Conservation (phyloP, 1,284 basidiomycete species). For the Cryptococcus maquisensis region DNA sequence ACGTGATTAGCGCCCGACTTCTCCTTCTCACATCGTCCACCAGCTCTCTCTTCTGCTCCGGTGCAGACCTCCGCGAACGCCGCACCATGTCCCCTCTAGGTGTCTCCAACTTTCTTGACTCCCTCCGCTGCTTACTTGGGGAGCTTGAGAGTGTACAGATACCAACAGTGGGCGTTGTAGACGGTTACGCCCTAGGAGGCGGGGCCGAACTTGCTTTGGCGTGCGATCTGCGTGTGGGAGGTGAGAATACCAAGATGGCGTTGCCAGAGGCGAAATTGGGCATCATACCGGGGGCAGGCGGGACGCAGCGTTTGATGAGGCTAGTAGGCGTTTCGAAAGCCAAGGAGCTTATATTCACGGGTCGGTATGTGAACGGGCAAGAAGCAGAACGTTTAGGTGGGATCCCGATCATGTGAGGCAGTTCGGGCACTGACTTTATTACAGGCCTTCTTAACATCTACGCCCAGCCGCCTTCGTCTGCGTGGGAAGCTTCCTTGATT, state of each 20-base stretch:
- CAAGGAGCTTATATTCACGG: conserved; percentile 83
- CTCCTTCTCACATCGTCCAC: conserved; percentile 73
- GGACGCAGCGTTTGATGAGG: conserved; percentile 79
- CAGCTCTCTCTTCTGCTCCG: conserved; percentile 79
- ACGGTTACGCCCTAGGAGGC: conserved; percentile 87
- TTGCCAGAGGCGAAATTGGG: conserved; percentile 79
- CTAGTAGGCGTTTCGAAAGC: conserved; percentile 75
- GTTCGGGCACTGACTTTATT: neutral
- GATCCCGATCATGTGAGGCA: neutral
- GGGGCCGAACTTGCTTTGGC: conserved; percentile 81
- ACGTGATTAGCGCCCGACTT: conserved; percentile 52
- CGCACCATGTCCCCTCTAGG: conserved; percentile 70
- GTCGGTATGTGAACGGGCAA: conserved; percentile 58
- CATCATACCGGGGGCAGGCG: conserved; percentile 94
- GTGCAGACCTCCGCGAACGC: conserved; percentile 84
- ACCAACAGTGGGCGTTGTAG: conserved; percentile 87
- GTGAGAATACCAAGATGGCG: conserved; percentile 62
- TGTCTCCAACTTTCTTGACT: conserved; percentile 72
- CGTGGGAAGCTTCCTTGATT: conserved; percentile 28
- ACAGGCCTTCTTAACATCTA: conserved; percentile 52
- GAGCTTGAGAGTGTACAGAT: conserved; percentile 74
- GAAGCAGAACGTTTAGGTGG: conserved; percentile 76
- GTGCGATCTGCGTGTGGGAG: conserved; percentile 82
- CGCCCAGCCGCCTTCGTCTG: conserved; percentile 50
- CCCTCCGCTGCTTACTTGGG: conserved; percentile 67